These are phyloP conservation scores for Aristolochia fimbriata DNA, from an alignment of 164 flowering plant species.

Conservation along the genomic window DNA sequence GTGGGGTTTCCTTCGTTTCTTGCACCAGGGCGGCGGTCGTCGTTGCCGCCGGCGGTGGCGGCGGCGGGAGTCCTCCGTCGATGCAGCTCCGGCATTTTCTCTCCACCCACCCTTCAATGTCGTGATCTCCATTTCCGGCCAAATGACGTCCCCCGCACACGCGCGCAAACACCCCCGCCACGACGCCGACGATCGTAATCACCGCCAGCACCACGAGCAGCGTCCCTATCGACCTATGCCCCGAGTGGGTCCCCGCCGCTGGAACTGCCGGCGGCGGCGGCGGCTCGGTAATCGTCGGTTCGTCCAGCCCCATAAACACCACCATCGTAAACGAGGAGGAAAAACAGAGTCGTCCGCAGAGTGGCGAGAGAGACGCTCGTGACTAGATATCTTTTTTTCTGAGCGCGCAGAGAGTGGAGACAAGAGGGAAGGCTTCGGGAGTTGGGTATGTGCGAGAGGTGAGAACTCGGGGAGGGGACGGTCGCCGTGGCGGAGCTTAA, in stretches of 20 bases:
- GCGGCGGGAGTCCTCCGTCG: slow-evolving; percentile 44
- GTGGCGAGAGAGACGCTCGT: too few relatives aligned
- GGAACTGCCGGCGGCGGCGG: slow-evolving; percentile 17
- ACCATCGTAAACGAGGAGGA: background rate
- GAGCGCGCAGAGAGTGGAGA: background rate
- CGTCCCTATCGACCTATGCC: slow-evolving; percentile 57
- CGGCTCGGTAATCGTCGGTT: slow-evolving; percentile 2
- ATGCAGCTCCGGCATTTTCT: slow-evolving; percentile 64
- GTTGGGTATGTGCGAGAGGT: background rate
- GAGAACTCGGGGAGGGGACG: too few relatives aligned
- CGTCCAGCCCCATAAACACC: background rate
- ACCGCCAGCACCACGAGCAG: slow-evolving; percentile 67
- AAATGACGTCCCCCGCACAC: slow-evolving; percentile 65
- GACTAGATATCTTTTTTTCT: too few relatives aligned
- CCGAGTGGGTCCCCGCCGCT: slow-evolving; percentile 15
- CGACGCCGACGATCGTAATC: slow-evolving; percentile 49
- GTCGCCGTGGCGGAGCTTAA: too few relatives aligned
- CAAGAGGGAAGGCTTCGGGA: slow-evolving; percentile 10
- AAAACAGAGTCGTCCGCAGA: too few relatives aligned
- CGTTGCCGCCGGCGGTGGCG: slow-evolving; percentile 1
- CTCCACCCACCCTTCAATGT: slow-evolving; percentile 81
- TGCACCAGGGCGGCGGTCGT: too few relatives aligned
- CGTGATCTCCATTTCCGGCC: slow-evolving; percentile 50
- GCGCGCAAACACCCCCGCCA: slow-evolving; percentile 65
- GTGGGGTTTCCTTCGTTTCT: slow-evolving; percentile 8